Percentiles rank a stretch among this genome's conserved stretches.
These are phyloP conservation scores for Colletotrichum plurivorum DNA, from an alignment of 2,329 filamentous ascomycete genomes.

Conservation along the genomic window DNA sequence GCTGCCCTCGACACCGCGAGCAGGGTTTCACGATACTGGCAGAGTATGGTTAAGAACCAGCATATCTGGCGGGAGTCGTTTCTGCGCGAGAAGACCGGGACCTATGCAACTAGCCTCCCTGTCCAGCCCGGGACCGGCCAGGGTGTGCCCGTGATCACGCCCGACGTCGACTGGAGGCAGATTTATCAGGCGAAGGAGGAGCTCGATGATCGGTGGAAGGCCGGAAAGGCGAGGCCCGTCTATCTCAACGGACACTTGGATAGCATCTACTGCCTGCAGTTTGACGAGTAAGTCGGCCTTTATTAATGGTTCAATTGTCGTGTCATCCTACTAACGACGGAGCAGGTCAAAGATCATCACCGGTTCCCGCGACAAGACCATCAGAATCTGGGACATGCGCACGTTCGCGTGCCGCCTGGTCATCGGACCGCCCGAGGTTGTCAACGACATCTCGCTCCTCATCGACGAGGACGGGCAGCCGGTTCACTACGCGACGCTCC, in stretches of 20 bases:
- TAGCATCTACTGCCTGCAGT: conserved; percentile 98
- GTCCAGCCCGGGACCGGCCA: conserved; percentile 68
- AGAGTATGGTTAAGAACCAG: conserved; percentile 61
- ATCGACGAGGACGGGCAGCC: conserved; percentile 65
- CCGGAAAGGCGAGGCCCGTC: conserved; percentile 82
- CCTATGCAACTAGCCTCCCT: conserved; percentile 70
- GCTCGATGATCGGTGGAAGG: conserved; percentile 84
- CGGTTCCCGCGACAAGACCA: conserved; percentile 93
- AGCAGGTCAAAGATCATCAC: conserved; percentile 92
- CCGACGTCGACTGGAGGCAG: conserved; percentile 85
- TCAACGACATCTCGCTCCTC: conserved; percentile 67
- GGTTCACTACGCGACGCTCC: conserved; percentile 69
- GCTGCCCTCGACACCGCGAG: conserved; percentile 63
- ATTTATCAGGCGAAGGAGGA: conserved; percentile 85
- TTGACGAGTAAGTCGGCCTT: conserved; percentile 82
- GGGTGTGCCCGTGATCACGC: conserved; percentile 68
- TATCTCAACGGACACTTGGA: conserved; percentile 95
- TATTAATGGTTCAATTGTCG: background rate
- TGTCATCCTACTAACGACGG: conserved; percentile 50
- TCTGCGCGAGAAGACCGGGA: conserved; percentile 71
- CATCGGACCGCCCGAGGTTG: conserved; percentile 82
- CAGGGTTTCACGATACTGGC: conserved; percentile 67
- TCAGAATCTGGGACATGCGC: conserved; percentile 95
- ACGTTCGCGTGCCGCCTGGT: conserved; percentile 88
- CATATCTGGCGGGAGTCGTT: conserved; percentile 77